Evolutionary conservation across 78 protist genomes (phyloP), one percentile per base, ranked within the genome.

Genomic region (Cavenderia fasciculata): DNA sequence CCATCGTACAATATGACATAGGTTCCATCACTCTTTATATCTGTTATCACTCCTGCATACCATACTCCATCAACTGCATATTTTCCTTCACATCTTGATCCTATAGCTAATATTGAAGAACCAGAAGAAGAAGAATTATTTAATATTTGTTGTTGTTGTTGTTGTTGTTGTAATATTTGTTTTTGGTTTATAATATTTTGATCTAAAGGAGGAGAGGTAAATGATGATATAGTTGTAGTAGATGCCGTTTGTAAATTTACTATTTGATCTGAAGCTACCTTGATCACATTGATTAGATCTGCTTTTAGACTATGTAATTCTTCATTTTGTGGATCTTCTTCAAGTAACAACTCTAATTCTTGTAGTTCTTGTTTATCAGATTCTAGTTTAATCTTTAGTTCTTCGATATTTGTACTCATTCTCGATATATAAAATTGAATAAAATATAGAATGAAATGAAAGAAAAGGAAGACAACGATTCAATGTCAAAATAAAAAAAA

Each of bases 1-100:
- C 68, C 89, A 1, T 43, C 23, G 44, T 82, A 82, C 0, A 77
- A 68, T 19, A 82, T 77, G 4, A 47, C 44, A 56, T 66, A 82
- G n/a, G 89, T 68, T 33, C 89, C 89, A 82, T 82, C 89, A n/a
- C 68, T 82, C 29, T 82, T 54, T 10, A 82, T 82, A 23, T 49
- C 29, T 54, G 47, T 68, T 2, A 82, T 68, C 2, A 65, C 51
- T 27, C 78, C 89, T 25, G n/a, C n/a, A 82, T 82, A 82, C 89
- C 89, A 82, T 16, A 68, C 18, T 5, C 70, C 70, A 68, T 82
- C 89, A 0, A 82, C 69, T 41, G 77, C n/a, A 57, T 82, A 82
- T 43, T 68, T 73, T 25, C 62, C 89, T 38, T 82, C 89, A 56
- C 89, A 82, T 21, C 52, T 12, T 57, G 89, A 33, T 16, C 89